A percentile compares a stretch with the other conserved stretches of the same genome.
Evolutionary conservation across 2,329 filamentous ascomycete genomes (phyloP).

Genomic region (Alternaria ethzedia): DNA sequence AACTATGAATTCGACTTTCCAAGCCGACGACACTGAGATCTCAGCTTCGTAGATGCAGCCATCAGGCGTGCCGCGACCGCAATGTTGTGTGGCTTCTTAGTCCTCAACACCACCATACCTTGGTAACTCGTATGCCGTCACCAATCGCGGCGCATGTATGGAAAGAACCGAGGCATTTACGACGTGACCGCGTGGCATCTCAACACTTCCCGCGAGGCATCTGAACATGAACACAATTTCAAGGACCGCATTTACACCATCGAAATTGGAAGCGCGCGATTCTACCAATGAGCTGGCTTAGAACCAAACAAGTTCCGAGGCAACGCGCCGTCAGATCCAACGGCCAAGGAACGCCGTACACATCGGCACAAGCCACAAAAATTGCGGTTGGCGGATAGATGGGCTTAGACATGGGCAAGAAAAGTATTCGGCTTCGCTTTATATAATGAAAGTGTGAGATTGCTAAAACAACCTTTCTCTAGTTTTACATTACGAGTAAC

Average conservation of each 20-base stretch:
- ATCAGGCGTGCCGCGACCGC: neutral
- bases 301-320: conserved; percentile 13
- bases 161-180: conserved; percentile 1
- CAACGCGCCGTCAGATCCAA: neutral
- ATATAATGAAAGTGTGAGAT: neutral
- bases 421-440: neutral
- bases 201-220: neutral
- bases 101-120: neutral
- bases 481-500: neutral
- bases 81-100: neutral
- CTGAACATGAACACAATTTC: neutral
- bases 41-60: neutral
- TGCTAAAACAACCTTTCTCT: neutral
- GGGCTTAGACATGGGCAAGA: neutral
- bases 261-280: neutral
- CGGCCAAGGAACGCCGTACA: conserved; percentile 4
- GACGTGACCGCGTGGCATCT: neutral
- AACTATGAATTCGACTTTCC: neutral
- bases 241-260: neutral
- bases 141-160: neutral
- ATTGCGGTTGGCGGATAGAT: neutral
- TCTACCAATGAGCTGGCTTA: conserved; percentile 2
- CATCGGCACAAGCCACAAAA: conserved; percentile 4
- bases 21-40: neutral
- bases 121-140: neutral